Evolutionary conservation across 768 basidiomycete genomes (phyloP), one percentile per base, ranked within the genome.

Genomic region (Termitomyces sp.): DNA sequence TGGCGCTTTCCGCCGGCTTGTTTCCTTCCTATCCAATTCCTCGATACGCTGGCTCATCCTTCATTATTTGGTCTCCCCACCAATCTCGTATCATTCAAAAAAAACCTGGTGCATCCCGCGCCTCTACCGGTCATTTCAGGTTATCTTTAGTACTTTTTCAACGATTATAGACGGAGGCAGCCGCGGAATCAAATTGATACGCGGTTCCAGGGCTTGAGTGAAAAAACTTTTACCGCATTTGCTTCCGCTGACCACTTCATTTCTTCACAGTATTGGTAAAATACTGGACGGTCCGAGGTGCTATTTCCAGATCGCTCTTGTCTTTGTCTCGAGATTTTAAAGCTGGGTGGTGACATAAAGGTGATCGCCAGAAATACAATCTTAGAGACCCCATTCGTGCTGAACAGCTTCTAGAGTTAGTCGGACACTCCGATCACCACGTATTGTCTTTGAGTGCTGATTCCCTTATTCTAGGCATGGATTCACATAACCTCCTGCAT

Each of bases 391-490:
- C 46, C n/a, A 40, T 17, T 45, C 6, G 42, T 56, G 29, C 49
- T 36, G 37, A 53, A 46, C 25, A 48, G 36, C 37, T 57, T 60
- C 15, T 42, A 48, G 25, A 25, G 57, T 50, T 32, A 57, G 62
- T 57, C 25, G 64, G 62, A 57, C 60, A 59, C 42, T 63, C 59
- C 62, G 60, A 63, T 63, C 60, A 66, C 40, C 60, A 60, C 51
- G 56, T 17, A 46, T 34, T 36, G 9, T 46, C 37, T 43, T 32
- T 43, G 32, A 25, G 60, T 38, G 34, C 63, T 60, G 5, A 56
- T 59, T 51, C 12, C 42, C 48, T 15, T 38, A 54, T 49, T 47
- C 29, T 31, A 68, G 66, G 29, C 48, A 65, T 60, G 57, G 65
- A 66, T 25, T 60, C 57, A 48, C 50, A 57, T 40, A 57, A 46